Evolutionary conservation across 2,329 filamentous ascomycete genomes (phyloP).

Genomic region (Alternaria ventricosa): DNA sequence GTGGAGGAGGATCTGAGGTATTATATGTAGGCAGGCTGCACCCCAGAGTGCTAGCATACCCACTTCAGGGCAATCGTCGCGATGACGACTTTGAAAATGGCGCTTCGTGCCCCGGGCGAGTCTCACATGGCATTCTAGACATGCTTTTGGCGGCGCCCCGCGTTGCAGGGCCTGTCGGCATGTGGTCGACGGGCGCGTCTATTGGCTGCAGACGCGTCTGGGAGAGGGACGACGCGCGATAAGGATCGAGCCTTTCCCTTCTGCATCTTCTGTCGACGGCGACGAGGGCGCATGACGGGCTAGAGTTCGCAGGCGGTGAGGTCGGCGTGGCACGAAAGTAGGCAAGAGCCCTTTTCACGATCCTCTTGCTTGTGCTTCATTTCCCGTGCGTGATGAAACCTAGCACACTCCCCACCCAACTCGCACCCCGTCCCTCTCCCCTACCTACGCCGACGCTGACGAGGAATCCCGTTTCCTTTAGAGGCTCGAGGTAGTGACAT

Average conservation of each 20-base stretch:
- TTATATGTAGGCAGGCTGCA: conserved; percentile 21
- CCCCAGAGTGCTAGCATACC: conserved; percentile 24
- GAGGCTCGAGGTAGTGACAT: conserved; percentile 34
- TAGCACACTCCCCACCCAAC: conserved; percentile 7
- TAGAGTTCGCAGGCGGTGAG: conserved; percentile 14
- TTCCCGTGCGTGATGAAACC: conserved; percentile 16
- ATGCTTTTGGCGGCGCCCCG: conserved; percentile 13
- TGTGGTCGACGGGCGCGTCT: conserved; percentile 4
- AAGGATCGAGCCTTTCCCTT: conserved; percentile 11
- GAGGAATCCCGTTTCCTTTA: conserved; percentile 11
- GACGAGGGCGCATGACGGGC: conserved; percentile 13
- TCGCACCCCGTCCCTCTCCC: conserved; percentile 7
- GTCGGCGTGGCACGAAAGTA: conserved; percentile 9
- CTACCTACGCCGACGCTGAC: conserved; percentile 15
- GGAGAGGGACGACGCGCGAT: conserved; percentile 7
- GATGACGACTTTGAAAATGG: conserved; percentile 10
- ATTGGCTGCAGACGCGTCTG: conserved; percentile 8
- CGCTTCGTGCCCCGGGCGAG: background rate
- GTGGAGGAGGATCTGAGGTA: conserved; percentile 18
- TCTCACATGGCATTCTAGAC: conserved; percentile 9
- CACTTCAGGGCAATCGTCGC: conserved; percentile 8
- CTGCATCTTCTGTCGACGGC: conserved; percentile 12
- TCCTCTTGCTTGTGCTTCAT: conserved; percentile 13
- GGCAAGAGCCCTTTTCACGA: conserved; percentile 17
- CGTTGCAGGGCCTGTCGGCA: conserved; percentile 11